These are phyloP conservation scores for Colletotrichum sp. DNA, from an alignment of 2,329 filamentous ascomycete species.

Conservation along the genomic window DNA sequence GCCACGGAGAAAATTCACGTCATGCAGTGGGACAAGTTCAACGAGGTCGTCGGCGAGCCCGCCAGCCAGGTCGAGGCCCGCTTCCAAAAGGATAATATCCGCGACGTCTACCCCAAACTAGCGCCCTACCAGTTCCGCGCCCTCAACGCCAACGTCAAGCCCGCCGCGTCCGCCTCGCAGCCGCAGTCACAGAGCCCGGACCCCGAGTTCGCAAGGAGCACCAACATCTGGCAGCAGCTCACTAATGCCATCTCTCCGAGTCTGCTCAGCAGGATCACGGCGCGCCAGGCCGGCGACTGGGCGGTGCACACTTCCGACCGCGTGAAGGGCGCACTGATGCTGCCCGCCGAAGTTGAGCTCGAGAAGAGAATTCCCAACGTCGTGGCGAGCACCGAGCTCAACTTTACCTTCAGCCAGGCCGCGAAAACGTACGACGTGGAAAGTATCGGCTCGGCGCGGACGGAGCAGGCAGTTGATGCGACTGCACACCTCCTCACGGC, in stretches of 20 bases:
- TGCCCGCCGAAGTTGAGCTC: slow-evolving; percentile 43
- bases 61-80: slow-evolving; percentile 47
- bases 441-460: slow-evolving; percentile 40
- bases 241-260: slow-evolving; percentile 50
- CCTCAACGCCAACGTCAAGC: slow-evolving; percentile 14
- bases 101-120: slow-evolving; percentile 44
- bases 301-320: slow-evolving; percentile 59
- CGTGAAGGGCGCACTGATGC: slow-evolving; percentile 45
- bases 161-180: background rate
- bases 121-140: slow-evolving; percentile 48
- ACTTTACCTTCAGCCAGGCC: slow-evolving; percentile 51
- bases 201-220: slow-evolving; percentile 25
- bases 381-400: slow-evolving; percentile 42
- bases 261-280: slow-evolving; percentile 53
- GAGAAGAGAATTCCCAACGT: slow-evolving; percentile 40
- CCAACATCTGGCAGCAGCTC: slow-evolving; percentile 56
- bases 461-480: slow-evolving; percentile 52
- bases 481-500: slow-evolving; percentile 49
- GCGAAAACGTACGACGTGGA: slow-evolving; percentile 46
- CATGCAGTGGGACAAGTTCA: slow-evolving; percentile 60
- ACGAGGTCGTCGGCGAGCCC: slow-evolving; percentile 59
- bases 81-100: slow-evolving; percentile 46
- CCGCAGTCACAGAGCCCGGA: slow-evolving; percentile 22
- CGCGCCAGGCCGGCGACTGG: slow-evolving; percentile 48
- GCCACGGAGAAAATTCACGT: slow-evolving; percentile 42